Evolutionary conservation across 257 asterid species (phyloP), one percentile per base, ranked within the genome.

Genomic region (Sherardia arvensis): DNA sequence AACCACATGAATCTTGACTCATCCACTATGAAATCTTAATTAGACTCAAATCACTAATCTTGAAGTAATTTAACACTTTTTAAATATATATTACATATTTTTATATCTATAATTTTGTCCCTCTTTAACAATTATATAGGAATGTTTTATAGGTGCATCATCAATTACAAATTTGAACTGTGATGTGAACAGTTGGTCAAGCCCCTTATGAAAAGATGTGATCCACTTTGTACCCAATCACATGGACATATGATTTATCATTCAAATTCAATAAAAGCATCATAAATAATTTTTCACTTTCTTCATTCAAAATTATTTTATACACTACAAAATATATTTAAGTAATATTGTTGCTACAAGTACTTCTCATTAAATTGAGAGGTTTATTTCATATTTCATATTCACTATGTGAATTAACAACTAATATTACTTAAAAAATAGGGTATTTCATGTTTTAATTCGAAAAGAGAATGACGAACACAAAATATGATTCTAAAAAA

Each of bases 141-240:
- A 34, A 49, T 45, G 53, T 15, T 8, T 21, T 17, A 12, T 28
- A 58, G 33, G 25, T 1, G 15, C 38, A 4, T 27, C n/a, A n/a
- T n/a, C n/a, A n/a, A n/a, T 66, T 60, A 26, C 53, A 60, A 72
- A 61, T 66, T 65, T 61, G 69, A 51, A 67, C n/a, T 56, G 20
- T 43, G 53, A 40, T 63, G 68, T 58, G 68, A 70, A 70, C n/a
- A 71, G 65, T 75, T 61, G 29, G 85, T 76, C 80, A 72, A 76
- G 72, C 45, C 43, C 38, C 68, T 22, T 73, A 59, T 69, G 72
- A 71, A 75, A 80, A 69, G 80, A 65, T 61, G 82, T 69, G 80
- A 74, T 57, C 75, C 75, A 67, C 67, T 71, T 61, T 38, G 18
- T 27, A 36, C 61, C n/a, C 20, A 11, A 27, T 56, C 30, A 20